Evolutionary conservation across 2,329 filamentous ascomycete species (phyloP).

Genomic region (Xenosphaeropsis pyriputrescens): DNA sequence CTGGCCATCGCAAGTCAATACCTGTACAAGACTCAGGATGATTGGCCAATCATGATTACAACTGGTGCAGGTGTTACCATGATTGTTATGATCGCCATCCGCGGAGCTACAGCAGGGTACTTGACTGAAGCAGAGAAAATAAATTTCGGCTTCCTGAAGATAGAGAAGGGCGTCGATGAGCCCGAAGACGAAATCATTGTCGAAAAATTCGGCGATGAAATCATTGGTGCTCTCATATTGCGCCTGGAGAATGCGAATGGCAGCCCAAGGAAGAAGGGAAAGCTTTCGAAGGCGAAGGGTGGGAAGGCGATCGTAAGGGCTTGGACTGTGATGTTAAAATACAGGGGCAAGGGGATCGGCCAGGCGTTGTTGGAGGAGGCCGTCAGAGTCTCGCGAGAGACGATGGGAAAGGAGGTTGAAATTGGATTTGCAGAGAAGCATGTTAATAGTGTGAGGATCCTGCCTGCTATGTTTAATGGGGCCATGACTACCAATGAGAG

Average conservation of each 20-base stretch:
- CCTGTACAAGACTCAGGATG: conserved; percentile 23
- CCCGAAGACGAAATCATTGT: conserved; percentile 41
- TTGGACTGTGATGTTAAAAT: conserved; percentile 63
- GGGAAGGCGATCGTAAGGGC: conserved; percentile 62
- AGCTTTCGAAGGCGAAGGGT: conserved; percentile 33
- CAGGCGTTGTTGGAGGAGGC: conserved; percentile 59
- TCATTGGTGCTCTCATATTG: conserved; percentile 60
- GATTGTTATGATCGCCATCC: conserved; percentile 45
- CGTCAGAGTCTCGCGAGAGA: conserved; percentile 50
- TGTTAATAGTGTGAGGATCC: conserved; percentile 53
- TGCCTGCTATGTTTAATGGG: conserved; percentile 48
- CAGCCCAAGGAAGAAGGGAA: conserved; percentile 10
- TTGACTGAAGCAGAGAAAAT: conserved; percentile 13
- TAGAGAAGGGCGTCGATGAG: conserved; percentile 23
- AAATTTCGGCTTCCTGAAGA: conserved; percentile 12
- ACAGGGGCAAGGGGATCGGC: conserved; percentile 60
- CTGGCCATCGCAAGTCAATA: conserved; percentile 29
- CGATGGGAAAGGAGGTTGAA: conserved; percentile 50
- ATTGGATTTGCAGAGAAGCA: conserved; percentile 65
- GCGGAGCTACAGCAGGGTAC: conserved; percentile 47
- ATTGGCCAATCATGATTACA: conserved; percentile 38
- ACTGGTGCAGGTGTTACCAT: conserved; percentile 47
- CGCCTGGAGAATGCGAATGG: conserved; percentile 26
- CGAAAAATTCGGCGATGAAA: conserved; percentile 48
- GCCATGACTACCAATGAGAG: conserved; percentile 43